Conservation (phyloP, 768 basidiomycete genomes). For the Russula dissimulans region DNA sequence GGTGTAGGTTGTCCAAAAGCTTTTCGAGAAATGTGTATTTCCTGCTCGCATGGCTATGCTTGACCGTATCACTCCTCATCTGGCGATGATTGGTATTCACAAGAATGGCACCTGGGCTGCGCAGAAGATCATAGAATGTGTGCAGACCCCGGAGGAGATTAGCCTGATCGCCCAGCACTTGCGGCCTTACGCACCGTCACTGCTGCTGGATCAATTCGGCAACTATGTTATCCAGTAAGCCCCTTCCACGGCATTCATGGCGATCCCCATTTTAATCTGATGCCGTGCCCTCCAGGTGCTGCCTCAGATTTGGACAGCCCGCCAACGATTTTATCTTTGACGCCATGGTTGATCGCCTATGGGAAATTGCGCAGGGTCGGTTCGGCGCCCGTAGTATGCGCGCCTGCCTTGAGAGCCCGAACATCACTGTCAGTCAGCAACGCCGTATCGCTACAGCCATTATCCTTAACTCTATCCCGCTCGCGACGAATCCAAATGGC, state of each 20-base stretch:
- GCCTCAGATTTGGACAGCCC: conserved; percentile 83
- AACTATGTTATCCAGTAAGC: conserved; percentile 90
- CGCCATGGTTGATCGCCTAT: conserved; percentile 94
- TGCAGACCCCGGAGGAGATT: conserved; percentile 80
- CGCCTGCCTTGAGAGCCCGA: conserved; percentile 87
- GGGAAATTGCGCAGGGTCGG: conserved; percentile 96
- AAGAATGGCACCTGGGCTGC: conserved; percentile 99
- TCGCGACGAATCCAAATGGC: conserved; percentile 97
- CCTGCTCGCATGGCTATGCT: conserved; percentile 80
- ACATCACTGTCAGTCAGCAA: conserved; percentile 81
- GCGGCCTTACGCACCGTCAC: conserved; percentile 83
- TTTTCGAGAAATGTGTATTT: conserved; percentile 84
- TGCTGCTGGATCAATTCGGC: conserved; percentile 89
- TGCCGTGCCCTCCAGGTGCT: conserved; percentile 45
- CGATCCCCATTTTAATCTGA: background rate
- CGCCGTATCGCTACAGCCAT: conserved; percentile 92
- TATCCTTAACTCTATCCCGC: conserved; percentile 93
- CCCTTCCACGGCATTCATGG: background rate
- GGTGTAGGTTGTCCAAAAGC: conserved; percentile 82
- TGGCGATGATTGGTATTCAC: conserved; percentile 97
- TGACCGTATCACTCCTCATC: conserved; percentile 84
- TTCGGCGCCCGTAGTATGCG: conserved; percentile 98
- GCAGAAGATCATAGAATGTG: conserved; percentile 97
- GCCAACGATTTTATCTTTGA: conserved; percentile 95
- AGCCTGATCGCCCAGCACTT: conserved; percentile 77